Percentiles rank a stretch among this genome's conserved stretches.
phyloP scores from a whole-genome alignment of 2,329 filamentous ascomycete genomes.

The Fusarium sp. region DNA sequence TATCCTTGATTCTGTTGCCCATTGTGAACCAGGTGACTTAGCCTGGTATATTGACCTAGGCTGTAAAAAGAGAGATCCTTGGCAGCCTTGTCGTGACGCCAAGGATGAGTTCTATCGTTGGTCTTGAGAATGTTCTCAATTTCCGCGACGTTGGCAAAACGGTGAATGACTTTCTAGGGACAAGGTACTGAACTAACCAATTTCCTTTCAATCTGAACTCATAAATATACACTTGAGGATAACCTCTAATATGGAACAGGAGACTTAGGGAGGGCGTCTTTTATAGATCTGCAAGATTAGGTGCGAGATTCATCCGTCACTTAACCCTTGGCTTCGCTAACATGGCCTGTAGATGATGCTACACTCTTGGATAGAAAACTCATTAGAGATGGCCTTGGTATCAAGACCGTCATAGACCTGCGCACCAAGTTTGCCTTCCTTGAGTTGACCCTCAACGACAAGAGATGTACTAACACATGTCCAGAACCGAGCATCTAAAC shows the following conservation, averaged over 20 bases:
- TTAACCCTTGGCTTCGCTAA: constrained; percentile 13
- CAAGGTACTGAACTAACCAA: constrained; percentile 55
- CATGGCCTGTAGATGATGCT: constrained; percentile 71
- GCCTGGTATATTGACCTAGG: background rate
- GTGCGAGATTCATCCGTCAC: constrained; percentile 44
- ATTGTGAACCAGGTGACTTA: constrained; percentile 1
- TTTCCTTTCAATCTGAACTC: too few species aligned
- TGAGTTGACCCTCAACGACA: background rate
- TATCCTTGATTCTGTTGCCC: background rate
- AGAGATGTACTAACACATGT: constrained; percentile 2
- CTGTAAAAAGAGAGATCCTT: background rate
- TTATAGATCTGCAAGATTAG: constrained; percentile 74
- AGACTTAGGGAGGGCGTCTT: constrained; percentile 70
- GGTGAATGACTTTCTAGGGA: constrained; percentile 68
- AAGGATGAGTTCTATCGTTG: constrained; percentile 29
- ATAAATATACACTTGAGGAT: background rate
- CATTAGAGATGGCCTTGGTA: constrained; percentile 68
- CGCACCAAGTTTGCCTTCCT: constrained; percentile 71
- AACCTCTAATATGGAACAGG: constrained; percentile 42
- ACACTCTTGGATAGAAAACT: constrained; percentile 70
- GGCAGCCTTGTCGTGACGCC: background rate
- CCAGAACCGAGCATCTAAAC: constrained; percentile 77
- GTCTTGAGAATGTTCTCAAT: constrained; percentile 65
- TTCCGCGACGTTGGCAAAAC: constrained; percentile 80
- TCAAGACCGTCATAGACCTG: constrained; percentile 82